Base-by-base conservation (phyloP, 208 protist genomes). In the Leishmania tropica region DNA sequence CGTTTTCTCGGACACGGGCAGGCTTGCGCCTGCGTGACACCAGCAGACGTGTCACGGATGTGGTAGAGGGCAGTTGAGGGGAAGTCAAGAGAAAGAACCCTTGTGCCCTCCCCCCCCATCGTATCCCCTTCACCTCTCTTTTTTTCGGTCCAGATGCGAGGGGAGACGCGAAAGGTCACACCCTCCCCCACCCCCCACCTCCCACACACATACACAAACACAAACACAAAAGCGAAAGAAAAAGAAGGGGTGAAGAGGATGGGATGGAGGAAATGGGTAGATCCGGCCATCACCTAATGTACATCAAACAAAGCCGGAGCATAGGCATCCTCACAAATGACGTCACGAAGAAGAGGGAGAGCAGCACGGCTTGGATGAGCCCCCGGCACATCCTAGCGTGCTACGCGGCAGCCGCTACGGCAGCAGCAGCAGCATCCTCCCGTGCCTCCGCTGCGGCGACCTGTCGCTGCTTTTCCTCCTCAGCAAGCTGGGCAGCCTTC, bases 401-500 rank as follows among this genome's bases (percentile, higher is more conserved):
- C 51, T 76, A 54, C 19, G 31, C 72, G 5, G 72, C 35, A 62
- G 72, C 72, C 7, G 56, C 80, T 71, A 64, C 74, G 31, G 47
- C 76, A 85, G 53, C 71, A 24, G 71, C 81, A 73, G 77, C 84
- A 31, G 70, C 75, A 40, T 37, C n/a, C 0, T 17, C 51, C 31
- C 21, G 31, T 7, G 28, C 73, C 31, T 35, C 73, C 13, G 67
- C 72, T 56, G 56, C 76, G 24, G 58, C 81, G 68, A n/a, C 77
- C 47, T 56, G 35, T 8, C 21, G 81, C 73, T 80, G 67, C 80
- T 88, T 87, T 35, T 77, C 83, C 42, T 71, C 77, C 60, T 84
- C 89, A 51, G 83, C 87, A 53, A 92, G 51, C 31, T 72, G 71
- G 40, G 68, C 74, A 13, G 83, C 85, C 65, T 87, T 87, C 48